Percentiles rank a stretch among this genome's conserved stretches.
Conservation (phyloP, 2,329 filamentous ascomycete genomes). For the Cryphonectria japonica region DNA sequence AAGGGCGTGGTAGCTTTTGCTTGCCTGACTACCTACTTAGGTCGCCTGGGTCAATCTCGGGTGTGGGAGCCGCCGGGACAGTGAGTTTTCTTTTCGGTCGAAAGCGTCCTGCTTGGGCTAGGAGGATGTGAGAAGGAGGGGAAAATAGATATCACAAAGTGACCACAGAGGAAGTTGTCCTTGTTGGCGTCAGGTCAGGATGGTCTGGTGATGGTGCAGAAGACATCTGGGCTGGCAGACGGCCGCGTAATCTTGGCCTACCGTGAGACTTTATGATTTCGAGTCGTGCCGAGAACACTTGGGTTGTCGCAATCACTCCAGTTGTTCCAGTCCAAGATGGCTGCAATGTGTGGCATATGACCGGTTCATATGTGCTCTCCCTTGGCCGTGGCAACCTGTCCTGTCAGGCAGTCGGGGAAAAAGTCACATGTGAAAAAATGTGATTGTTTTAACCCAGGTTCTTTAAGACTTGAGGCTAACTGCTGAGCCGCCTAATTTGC, state of each 20-base stretch:
- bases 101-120: background rate
- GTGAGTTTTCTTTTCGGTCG: background rate
- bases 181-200: background rate
- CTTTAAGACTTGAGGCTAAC: background rate
- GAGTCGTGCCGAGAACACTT: background rate
- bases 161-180: background rate
- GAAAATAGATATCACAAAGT: background rate
- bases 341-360: background rate
- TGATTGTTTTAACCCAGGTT: background rate
- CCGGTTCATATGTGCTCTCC: background rate
- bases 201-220: background rate
- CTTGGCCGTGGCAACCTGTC: background rate
- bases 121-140: background rate
- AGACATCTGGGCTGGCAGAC: background rate
- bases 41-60: constrained; percentile 2
- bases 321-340: background rate
- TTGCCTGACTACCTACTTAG: background rate
- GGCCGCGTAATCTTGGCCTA: background rate
- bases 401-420: background rate
- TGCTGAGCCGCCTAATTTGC: constrained; percentile 1
- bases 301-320: background rate
- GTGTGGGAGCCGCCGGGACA: constrained; percentile 6
- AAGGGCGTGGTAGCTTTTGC: background rate
- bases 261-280: background rate
- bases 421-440: constrained; percentile 4